Percentiles rank a stretch among this genome's conserved stretches.
Evolutionary conservation across 129 eudicot species (phyloP).

Genomic region (Pseudognaphalium luteoalbum): DNA sequence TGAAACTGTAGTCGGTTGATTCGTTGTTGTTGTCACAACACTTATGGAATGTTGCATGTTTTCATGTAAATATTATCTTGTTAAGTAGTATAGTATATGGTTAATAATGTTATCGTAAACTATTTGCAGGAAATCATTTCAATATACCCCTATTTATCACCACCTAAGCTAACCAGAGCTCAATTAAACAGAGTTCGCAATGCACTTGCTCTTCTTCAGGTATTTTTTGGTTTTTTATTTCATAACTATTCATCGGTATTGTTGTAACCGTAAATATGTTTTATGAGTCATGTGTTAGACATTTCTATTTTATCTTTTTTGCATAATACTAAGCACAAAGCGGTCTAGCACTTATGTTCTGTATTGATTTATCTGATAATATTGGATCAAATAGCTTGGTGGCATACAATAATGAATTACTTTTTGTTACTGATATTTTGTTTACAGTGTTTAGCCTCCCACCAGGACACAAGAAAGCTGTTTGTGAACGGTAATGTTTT

Average conservation of each 20-base stretch:
- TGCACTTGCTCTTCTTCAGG: constrained; percentile 91
- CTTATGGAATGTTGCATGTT: too few relatives aligned
- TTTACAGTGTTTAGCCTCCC: constrained; percentile 89
- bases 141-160: constrained; percentile 75
- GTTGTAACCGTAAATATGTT: too few relatives aligned
- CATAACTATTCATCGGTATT: too few relatives aligned
- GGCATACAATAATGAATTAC: background rate
- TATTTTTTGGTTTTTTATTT: constrained; percentile 10
- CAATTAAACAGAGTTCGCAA: constrained; percentile 82
- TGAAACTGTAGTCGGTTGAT: too few relatives aligned
- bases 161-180: constrained; percentile 74
- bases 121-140: constrained; percentile 76
- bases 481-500: constrained; percentile 72
- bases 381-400: too few relatives aligned
- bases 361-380: too few relatives aligned
- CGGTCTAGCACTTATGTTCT: too few relatives aligned
- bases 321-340: too few relatives aligned
- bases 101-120: background rate
- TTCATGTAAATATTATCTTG: background rate
- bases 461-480: constrained; percentile 83
- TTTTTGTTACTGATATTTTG: constrained; percentile 26
- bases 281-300: too few relatives aligned
- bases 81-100: background rate
- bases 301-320: too few relatives aligned
- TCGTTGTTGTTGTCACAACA: too few relatives aligned